Conservation (phyloP, 2,329 filamentous ascomycete genomes). For the Drechmeria coniospora region DNA sequence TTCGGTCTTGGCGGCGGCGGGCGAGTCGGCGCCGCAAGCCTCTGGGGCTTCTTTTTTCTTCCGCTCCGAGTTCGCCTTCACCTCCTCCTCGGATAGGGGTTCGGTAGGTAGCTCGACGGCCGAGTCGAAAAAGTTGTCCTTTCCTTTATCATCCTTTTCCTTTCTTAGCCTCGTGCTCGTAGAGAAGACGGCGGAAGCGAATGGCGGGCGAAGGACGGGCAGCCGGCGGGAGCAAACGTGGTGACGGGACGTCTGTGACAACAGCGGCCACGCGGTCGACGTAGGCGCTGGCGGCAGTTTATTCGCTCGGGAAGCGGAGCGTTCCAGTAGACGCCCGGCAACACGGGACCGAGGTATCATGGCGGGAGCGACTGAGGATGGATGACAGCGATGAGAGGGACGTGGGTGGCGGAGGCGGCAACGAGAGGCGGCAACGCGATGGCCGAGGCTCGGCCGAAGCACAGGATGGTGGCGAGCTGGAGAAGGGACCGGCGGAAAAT, state of each 20-base stretch:
- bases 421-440: neutral
- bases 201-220: slow-evolving; percentile 12
- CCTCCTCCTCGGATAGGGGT: slow-evolving; percentile 36
- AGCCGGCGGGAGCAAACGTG: slow-evolving; percentile 18
- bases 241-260: slow-evolving; percentile 12
- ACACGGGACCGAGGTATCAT: slow-evolving; percentile 27
- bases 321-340: slow-evolving; percentile 23
- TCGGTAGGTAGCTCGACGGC: slow-evolving; percentile 24
- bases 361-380: no score
- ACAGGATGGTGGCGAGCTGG: neutral
- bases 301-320: slow-evolving; percentile 13
- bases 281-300: slow-evolving; percentile 10
- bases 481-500: neutral
- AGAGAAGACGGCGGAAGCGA: slow-evolving; percentile 19
- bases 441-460: slow-evolving; percentile 3
- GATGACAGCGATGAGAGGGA: neutral
- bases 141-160: slow-evolving; percentile 21
- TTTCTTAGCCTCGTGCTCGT: slow-evolving; percentile 19
- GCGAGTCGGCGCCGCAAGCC: slow-evolving; percentile 23
- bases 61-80: slow-evolving; percentile 34
- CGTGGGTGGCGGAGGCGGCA: neutral
- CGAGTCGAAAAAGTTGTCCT: slow-evolving; percentile 35
- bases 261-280: slow-evolving; percentile 12
- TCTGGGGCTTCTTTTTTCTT: slow-evolving; percentile 24
- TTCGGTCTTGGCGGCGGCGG: slow-evolving; percentile 30